Evolutionary conservation across 2,329 filamentous ascomycete genomes (phyloP).

Genomic region (Penicillium sp.): DNA sequence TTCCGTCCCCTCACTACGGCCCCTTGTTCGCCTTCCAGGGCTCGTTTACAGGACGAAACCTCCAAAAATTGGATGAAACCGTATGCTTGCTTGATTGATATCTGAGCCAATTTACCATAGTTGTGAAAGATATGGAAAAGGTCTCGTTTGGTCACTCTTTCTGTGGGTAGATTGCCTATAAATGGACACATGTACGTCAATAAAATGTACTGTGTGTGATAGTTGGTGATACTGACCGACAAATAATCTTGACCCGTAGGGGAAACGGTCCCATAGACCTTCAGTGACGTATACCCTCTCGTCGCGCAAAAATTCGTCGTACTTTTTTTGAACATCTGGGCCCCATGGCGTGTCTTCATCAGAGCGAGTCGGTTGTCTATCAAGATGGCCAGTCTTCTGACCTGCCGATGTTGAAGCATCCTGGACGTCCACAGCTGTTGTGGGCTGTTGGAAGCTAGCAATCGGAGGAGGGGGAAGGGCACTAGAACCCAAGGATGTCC

Average conservation of each 20-base stretch:
- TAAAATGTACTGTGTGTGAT: neutral
- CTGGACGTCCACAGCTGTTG: slow-evolving; percentile 28
- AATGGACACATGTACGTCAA: slow-evolving; percentile 1
- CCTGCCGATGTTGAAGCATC: slow-evolving; percentile 28
- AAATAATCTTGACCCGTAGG: slow-evolving; percentile 54
- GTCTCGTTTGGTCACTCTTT: slow-evolving; percentile 91
- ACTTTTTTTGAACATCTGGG: slow-evolving; percentile 55
- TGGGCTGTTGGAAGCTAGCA: slow-evolving; percentile 45
- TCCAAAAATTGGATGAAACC: slow-evolving; percentile 95
- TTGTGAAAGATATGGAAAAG: slow-evolving; percentile 88
- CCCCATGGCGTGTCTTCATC: slow-evolving; percentile 54
- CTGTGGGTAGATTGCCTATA: slow-evolving; percentile 85
- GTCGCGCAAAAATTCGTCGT: slow-evolving; percentile 56
- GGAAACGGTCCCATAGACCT: slow-evolving; percentile 58
- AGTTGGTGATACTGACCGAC: slow-evolving; percentile 46
- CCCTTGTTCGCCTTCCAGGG: slow-evolving; percentile 79
- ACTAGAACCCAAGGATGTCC: slow-evolving; percentile 40
- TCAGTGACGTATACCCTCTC: slow-evolving; percentile 58
- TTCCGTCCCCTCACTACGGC: slow-evolving; percentile 83
- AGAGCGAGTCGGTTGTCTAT: slow-evolving; percentile 31
- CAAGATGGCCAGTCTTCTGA: slow-evolving; percentile 32
- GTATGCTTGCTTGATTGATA: slow-evolving; percentile 95
- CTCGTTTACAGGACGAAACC: slow-evolving; percentile 71
- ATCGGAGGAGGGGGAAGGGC: slow-evolving; percentile 47
- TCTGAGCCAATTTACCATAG: slow-evolving; percentile 87